phyloP scores from a whole-genome alignment of 345 rosid species.

The Salix dunnii region DNA sequence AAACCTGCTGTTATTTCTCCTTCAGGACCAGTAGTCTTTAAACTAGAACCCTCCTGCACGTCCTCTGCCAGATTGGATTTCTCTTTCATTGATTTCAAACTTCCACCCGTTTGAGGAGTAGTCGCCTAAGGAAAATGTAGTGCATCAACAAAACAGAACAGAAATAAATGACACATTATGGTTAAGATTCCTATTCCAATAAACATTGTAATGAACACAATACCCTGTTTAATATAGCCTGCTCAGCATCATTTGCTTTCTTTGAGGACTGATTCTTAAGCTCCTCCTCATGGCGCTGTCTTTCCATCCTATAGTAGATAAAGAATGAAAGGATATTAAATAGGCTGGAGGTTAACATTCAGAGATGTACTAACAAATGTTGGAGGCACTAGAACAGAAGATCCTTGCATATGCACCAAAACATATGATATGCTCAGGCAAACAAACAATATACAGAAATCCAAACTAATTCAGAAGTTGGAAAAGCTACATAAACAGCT shows the following conservation, averaged over 20 bases:
- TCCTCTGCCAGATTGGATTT: constrained; percentile 66
- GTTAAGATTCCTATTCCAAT: constrained; percentile 11
- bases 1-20: constrained; percentile 97
- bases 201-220: constrained; percentile 12
- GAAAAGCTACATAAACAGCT: not conserved
- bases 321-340: constrained; percentile 1
- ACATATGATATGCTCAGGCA: not conserved
- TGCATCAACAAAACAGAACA: not conserved
- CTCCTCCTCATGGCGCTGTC: constrained; percentile 96
- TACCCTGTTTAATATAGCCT: constrained; percentile 73
- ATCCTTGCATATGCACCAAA: not conserved
- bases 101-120: constrained; percentile 88
- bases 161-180: constrained; percentile 2
- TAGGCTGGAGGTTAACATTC: not conserved
- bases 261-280: constrained; percentile 75
- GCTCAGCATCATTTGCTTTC: constrained; percentile 82
- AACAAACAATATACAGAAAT: not conserved
- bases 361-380: not conserved
- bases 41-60: constrained; percentile 62
- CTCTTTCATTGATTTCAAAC: constrained; percentile 80
- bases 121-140: constrained; percentile 52
- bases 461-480: not conserved
- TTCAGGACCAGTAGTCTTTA: constrained; percentile 83
- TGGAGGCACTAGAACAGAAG: not conserved
- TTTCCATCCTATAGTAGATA: constrained; percentile 65